Percentiles rank a stretch among this genome's conserved stretches.
Conservation (phyloP, 2,329 filamentous ascomycete genomes). For the Fusarium foetens region DNA sequence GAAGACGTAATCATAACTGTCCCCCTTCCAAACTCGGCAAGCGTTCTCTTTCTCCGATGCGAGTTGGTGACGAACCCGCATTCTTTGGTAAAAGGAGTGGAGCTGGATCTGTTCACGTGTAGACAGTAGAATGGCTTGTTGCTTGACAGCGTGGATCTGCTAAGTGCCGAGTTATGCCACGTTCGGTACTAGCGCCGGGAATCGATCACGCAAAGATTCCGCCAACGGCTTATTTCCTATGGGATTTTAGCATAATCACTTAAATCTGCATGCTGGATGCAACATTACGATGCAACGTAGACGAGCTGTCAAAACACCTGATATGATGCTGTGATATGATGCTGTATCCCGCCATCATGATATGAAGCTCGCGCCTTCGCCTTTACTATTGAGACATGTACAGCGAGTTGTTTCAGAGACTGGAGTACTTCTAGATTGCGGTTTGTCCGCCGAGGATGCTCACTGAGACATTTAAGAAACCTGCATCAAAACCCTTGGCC, state of each 20-base stretch:
- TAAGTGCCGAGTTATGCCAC: background rate
- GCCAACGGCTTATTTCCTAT: background rate
- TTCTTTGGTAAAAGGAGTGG: background rate
- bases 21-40: background rate
- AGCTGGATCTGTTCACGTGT: background rate
- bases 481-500: background rate
- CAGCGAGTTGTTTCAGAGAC: fast-evolving
- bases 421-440: background rate
- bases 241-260: background rate
- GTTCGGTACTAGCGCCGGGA: background rate
- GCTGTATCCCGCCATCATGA: background rate
- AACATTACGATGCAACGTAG: slow-evolving; percentile 1
- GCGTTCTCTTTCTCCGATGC: background rate
- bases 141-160: background rate
- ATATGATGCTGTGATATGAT: background rate
- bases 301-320: background rate
- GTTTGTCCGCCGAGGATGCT: background rate
- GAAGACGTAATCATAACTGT: background rate
- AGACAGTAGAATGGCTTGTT: slow-evolving; percentile 7
- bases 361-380: fast-evolving
- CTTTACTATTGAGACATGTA: background rate
- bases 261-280: background rate
- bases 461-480: slow-evolving; percentile 11
- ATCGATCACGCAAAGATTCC: background rate
- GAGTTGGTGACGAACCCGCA: background rate